Conservation (phyloP, 345 rosid species). For the Citrus unshiu region DNA sequence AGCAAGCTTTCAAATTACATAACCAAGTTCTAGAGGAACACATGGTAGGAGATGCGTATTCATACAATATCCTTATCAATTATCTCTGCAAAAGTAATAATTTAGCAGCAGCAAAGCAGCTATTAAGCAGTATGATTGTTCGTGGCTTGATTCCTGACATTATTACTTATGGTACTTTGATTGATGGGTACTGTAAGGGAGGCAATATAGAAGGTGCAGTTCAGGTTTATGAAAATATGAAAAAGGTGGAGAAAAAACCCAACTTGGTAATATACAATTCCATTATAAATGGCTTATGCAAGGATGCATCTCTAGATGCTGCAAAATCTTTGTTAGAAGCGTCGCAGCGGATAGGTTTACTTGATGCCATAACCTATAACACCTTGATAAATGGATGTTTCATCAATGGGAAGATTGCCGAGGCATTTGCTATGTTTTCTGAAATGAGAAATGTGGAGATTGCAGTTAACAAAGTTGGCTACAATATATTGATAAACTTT, state of each 20-base stretch:
- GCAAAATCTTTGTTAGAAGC: conserved; percentile 25
- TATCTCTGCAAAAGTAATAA: conserved; percentile 38
- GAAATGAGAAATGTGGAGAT: conserved; percentile 32
- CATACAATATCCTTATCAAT: conserved; percentile 54
- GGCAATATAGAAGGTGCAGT: conserved; percentile 52
- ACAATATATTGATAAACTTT: conserved; percentile 48
- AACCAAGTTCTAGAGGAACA: conserved; percentile 37
- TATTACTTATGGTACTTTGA: conserved; percentile 59
- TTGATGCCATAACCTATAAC: conserved; percentile 47
- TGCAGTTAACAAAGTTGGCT: conserved; percentile 38
- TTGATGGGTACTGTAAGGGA: conserved; percentile 56
- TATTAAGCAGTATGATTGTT: conserved; percentile 51
- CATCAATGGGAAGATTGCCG: conserved; percentile 33
- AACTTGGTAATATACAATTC: conserved; percentile 51
- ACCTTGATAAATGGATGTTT: conserved; percentile 47
- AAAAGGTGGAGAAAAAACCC: conserved; percentile 32
- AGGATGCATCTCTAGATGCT: conserved; percentile 25
- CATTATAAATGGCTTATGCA: conserved; percentile 58
- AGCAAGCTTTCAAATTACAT: conserved; percentile 50
- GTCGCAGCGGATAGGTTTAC: conserved; percentile 16
- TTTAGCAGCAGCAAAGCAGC: conserved; percentile 40
- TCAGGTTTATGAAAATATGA: conserved; percentile 38
- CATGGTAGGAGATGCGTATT: conserved; percentile 43
- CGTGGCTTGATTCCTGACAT: conserved; percentile 47
- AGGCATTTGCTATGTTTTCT: conserved; percentile 30